Conservation (phyloP, 2,329 filamentous ascomycete genomes). For the Zymoseptoria passerinii region DNA sequence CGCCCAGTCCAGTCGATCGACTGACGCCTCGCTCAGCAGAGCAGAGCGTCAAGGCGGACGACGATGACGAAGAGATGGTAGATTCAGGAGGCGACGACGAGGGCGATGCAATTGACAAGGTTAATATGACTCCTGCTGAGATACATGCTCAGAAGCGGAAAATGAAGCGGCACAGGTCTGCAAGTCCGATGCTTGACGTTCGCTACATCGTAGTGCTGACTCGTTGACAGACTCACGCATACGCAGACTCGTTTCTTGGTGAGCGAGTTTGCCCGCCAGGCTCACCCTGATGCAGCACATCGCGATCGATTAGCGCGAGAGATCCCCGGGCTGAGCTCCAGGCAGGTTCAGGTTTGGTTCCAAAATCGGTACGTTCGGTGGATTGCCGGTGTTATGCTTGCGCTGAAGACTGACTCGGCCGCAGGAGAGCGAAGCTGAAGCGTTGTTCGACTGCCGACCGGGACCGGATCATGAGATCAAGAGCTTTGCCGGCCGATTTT, state of each 20-base stretch:
- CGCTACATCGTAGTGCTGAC: constrained; percentile 11
- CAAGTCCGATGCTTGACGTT: background rate
- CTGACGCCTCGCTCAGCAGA: constrained; percentile 38
- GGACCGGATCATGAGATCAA: constrained; percentile 52
- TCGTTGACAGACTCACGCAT: constrained; percentile 64
- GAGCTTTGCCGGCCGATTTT: constrained; percentile 52
- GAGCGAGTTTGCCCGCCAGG: constrained; percentile 93
- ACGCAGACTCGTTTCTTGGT: constrained; percentile 96
- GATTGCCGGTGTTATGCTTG: background rate
- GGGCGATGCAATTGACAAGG: constrained; percentile 21
- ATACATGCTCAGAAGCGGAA: constrained; percentile 43
- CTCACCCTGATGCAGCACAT: constrained; percentile 86
- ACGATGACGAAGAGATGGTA: constrained; percentile 34
- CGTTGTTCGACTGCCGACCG: constrained; percentile 53
- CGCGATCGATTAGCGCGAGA: constrained; percentile 78
- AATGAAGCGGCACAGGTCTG: constrained; percentile 70
- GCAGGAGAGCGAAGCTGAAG: constrained; percentile 54
- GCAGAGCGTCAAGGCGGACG: constrained; percentile 25
- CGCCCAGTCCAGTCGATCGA: constrained; percentile 39
- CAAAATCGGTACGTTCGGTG: constrained; percentile 67
- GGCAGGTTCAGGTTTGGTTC: constrained; percentile 97
- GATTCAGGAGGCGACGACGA: constrained; percentile 30
- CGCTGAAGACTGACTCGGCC: background rate
- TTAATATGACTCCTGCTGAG: constrained; percentile 39
- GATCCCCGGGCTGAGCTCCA: constrained; percentile 82